Percentiles rank a stretch among this genome's conserved stretches.
phyloP scores from a whole-genome alignment of 768 basidiomycete species.

The Cystobasidium onofrii region DNA sequence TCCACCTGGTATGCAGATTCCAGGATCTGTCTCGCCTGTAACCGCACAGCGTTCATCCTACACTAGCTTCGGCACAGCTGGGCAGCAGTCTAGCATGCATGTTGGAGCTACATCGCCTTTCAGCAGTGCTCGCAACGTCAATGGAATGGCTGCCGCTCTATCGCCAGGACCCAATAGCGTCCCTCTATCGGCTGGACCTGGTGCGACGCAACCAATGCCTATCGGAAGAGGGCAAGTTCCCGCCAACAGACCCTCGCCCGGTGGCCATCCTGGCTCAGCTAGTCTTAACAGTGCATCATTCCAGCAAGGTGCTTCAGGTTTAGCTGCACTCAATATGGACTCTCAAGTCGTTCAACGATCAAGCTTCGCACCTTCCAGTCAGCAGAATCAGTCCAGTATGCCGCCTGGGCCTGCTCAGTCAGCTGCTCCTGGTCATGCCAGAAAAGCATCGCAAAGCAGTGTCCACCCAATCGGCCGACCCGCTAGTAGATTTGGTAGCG shows the following conservation, averaged over 20 bases:
- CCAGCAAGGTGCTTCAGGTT: constrained; percentile 22
- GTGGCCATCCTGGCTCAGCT: not conserved
- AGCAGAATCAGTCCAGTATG: not conserved
- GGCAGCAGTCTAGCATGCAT: not conserved
- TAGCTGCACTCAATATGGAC: constrained; percentile 31
- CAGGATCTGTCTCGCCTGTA: not conserved
- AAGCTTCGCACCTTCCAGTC: not conserved
- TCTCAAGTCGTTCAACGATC: constrained; percentile 22
- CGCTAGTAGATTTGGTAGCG: not conserved
- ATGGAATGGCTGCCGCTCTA: not conserved
- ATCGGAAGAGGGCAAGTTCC: constrained; percentile 11
- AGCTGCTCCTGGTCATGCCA: not conserved
- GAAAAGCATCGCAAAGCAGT: constrained; percentile 6
- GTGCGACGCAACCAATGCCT: constrained; percentile 1
- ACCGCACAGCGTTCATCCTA: not conserved
- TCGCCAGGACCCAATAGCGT: not conserved
- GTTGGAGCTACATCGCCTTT: not conserved
- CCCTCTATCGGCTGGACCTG: not conserved
- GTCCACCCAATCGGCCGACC: constrained; percentile 5
- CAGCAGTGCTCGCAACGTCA: not conserved
- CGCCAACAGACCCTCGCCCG: not conserved
- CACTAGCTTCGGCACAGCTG: not conserved
- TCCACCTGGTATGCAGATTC: constrained; percentile 1
- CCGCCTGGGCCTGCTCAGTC: not conserved
- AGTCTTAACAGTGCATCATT: constrained; percentile 5